Conservation (phyloP, 306 rosid species). For the Citrullus mucosospermus region DNA sequence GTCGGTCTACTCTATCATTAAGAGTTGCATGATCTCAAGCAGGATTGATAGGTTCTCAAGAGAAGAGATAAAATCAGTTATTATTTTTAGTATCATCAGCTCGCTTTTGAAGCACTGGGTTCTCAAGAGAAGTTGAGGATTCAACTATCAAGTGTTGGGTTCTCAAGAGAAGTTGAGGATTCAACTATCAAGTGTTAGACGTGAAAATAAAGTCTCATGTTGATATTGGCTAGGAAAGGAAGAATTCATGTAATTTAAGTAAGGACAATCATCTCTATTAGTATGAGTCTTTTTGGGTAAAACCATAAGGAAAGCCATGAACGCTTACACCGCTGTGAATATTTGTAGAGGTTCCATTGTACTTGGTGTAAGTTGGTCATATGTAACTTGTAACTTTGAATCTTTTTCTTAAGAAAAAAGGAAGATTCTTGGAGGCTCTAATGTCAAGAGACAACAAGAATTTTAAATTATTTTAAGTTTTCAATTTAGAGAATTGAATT, state of each 20-base stretch:
- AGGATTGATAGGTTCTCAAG: not conserved
- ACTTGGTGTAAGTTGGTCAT: not conserved
- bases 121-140: not conserved
- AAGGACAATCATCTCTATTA: no score
- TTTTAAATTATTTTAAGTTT: not conserved
- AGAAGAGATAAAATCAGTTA: not conserved
- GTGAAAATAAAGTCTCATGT: not conserved
- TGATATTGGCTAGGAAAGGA: not conserved
- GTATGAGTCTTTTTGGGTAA: no score
- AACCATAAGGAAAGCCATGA: no score
- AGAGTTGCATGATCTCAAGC: not conserved
- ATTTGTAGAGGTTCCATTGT: not conserved
- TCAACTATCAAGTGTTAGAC: not conserved
- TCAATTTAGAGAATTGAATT: not conserved
- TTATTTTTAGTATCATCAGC: not conserved
- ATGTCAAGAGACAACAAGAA: not conserved
- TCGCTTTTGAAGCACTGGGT: not conserved
- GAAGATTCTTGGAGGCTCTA: not conserved
- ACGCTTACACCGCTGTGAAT: not conserved
- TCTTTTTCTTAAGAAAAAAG: not conserved
- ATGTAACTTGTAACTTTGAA: not conserved
- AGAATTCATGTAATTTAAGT: no score
- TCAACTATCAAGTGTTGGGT: not conserved
- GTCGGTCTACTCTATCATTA: no score
- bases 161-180: not conserved